These are phyloP conservation scores for Chlorokybus atmophyticus DNA, from an alignment of 139 green algal species.

Conservation along the genomic window DNA sequence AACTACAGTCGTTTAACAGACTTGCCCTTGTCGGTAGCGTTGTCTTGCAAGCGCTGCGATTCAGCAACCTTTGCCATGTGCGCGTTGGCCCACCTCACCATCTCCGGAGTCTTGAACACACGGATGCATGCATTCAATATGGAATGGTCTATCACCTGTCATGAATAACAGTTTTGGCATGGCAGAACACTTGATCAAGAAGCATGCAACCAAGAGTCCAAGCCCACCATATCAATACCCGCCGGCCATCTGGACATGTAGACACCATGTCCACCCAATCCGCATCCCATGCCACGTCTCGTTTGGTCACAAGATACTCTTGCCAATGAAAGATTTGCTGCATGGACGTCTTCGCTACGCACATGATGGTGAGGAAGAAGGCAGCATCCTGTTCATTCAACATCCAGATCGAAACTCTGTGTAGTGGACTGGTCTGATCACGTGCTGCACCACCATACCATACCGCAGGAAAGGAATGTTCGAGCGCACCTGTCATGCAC, in stretches of 20 bases:
- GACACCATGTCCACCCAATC: slow-evolving; percentile 18
- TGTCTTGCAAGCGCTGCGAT: too few relatives aligned
- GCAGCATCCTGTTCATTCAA: slow-evolving; percentile 10
- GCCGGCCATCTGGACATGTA: background rate
- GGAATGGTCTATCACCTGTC: slow-evolving; percentile 22
- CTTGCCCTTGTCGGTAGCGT: too few relatives aligned
- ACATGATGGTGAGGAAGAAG: slow-evolving; percentile 16
- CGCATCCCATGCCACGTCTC: slow-evolving; percentile 13
- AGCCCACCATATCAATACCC: too few relatives aligned
- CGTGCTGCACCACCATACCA: slow-evolving; percentile 23
- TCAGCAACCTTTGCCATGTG: slow-evolving; percentile 6
- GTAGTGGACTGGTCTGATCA: slow-evolving; percentile 17
- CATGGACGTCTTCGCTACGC: slow-evolving; percentile 16
- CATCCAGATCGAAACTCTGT: slow-evolving; percentile 4
- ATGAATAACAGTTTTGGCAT: too few relatives aligned
- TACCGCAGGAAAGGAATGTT: slow-evolving; percentile 13
- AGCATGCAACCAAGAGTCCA: too few relatives aligned
- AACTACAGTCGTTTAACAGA: too few relatives aligned
- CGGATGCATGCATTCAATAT: slow-evolving; percentile 9
- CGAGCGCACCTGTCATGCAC: slow-evolving; percentile 17
- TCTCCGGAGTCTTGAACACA: background rate
- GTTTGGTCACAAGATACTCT: slow-evolving; percentile 22
- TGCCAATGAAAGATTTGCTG: slow-evolving; percentile 20
- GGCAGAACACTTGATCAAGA: too few relatives aligned
- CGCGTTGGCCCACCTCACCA: slow-evolving; percentile 3